Base-by-base conservation (phyloP, 352 stramenopile genomes). In the Globisporangium recalcitrans region DNA sequence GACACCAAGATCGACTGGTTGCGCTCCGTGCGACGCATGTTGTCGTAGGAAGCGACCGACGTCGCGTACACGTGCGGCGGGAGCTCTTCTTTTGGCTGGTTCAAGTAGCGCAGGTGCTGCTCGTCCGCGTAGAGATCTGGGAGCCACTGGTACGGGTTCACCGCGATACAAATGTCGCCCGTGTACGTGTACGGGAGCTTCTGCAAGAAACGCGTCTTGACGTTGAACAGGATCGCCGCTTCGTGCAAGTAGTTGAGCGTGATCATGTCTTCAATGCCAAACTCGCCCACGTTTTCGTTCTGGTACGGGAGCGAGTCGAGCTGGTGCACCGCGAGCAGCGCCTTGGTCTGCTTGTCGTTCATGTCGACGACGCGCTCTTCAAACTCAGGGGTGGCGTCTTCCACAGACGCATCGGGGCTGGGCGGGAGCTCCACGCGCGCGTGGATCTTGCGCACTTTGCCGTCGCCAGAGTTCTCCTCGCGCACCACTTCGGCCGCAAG, bases 101-200 rank as follows among this genome's bases (percentile, higher is more conserved):
- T 79, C 48, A 93, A 61, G 68, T 97, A 97, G 36, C 78, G 73
- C 16, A 76, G 60, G 52, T 95, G 80, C 53, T 81, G 68, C 54
- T 93, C 82, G 54, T 96, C 87, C 0, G 73, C 76, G 67, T 97
- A 97, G 13, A 97, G 70, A 44, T 95, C 83, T 0, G 81, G 76
- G 31, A 96, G 80, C 87, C 88, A 96, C 70, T 95, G 88, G 71
- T 98, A 99, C n/a, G 96, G 96, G 74, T 99, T 99, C 52, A 98
- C 87, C 1, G 96, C 96, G 64, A 99, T 97, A 51, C 98, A 93
- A 69, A 98, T 98, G 53, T 98, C 93, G n/a, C 95, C 95, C 29
- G 96, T 97, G 70, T 97, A 97, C 34, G 96, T 98, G 80, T 99
- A 99, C 1, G 96, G 96, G 32, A 95, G 77, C 26, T 84, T 74